These are phyloP conservation scores for Cyclaneusma minus DNA, from an alignment of 2,329 filamentous ascomycete species.

Conservation along the genomic window DNA sequence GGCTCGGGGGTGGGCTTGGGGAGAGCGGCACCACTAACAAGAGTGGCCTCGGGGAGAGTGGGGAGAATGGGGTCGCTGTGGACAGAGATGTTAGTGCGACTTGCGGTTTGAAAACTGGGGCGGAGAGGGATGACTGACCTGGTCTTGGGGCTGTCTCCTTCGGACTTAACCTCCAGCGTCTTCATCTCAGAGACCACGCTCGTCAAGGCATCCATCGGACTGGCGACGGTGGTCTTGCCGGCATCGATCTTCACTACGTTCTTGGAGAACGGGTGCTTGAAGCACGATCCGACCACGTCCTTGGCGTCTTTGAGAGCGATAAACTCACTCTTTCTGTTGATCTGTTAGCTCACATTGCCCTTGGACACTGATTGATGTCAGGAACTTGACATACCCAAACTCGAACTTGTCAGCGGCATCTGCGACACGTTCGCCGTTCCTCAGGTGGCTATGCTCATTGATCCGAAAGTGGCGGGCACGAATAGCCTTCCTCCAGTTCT, in stretches of 20 bases:
- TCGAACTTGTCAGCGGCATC: conserved; percentile 63
- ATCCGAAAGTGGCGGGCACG: conserved; percentile 63
- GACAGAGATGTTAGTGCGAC: not conserved
- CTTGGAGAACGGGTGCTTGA: conserved; percentile 36
- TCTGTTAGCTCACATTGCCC: not conserved
- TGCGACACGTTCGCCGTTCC: conserved; percentile 51
- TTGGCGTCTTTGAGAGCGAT: conserved; percentile 29
- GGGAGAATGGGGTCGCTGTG: not conserved
- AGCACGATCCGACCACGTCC: conserved; percentile 32
- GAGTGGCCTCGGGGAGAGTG: conserved; percentile 1
- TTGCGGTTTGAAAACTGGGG: not conserved
- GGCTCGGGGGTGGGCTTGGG: conserved; percentile 1
- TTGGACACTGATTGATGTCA: conserved; percentile 1
- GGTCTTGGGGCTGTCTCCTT: too few species aligned
- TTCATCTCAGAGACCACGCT: too few species aligned
- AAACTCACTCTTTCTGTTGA: conserved; percentile 33
- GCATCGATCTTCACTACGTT: not conserved
- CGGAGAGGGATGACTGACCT: not conserved
- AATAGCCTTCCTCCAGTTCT: conserved; percentile 53
- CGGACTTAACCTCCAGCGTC: too few species aligned
- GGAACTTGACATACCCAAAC: conserved; percentile 45
- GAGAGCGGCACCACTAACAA: too few species aligned
- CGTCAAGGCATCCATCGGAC: not conserved
- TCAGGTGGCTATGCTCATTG: conserved; percentile 46
- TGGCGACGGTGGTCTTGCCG: not conserved